Base-by-base conservation (phyloP, 2,329 filamentous ascomycete genomes). In the Exophiala mesophila region DNA sequence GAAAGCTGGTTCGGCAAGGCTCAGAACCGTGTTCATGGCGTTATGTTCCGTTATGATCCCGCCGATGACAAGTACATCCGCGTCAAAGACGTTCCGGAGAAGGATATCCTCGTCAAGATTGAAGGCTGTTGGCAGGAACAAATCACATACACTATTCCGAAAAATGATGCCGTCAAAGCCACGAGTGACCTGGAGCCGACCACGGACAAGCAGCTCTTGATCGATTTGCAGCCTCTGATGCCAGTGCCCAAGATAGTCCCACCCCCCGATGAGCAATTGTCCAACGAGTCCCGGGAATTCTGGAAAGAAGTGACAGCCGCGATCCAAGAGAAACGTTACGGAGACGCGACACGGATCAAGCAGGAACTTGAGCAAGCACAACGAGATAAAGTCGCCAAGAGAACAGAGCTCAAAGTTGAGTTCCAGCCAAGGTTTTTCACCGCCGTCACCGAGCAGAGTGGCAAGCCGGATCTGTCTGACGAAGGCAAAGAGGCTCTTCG, bases 401-500 rank as follows among this genome's bases (percentile, higher is more conserved):
- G 92, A 31, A 84, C 90, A 60, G 74, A 74, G 32, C 75, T 74
- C 10, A 77, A 80, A 9, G 74, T 77, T 45, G 76, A 78, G 23
- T 98, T 86, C 81, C 73, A 82, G 53, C 92, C 92, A n/a, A 74
- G 88, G 31, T 98, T 94, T 68, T 98, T 98, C 66, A 80, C 73
- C 0, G 73, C 71, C 3, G 71, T 72, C 0, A 71, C 78, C n/a
- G 77, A 76, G 37, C 70, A 75, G 0, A 58, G 74, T 19, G 82
- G 82, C 2, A 74, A 71, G 56, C 82, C 82, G 1, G 73, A 80
- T 48, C 62, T 85, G 52, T 83, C 74, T 0, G 66, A 72, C 34
- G 79, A 83, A 36, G 82, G 82, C n/a, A 67, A 70, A 48, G 66
- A 66, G 56, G 76, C 66, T 3, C 62, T 85, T 39, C 65, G 74